These are phyloP conservation scores for Puccinia coronata DNA, from an alignment of 1,284 basidiomycete genomes.

Conservation along the genomic window DNA sequence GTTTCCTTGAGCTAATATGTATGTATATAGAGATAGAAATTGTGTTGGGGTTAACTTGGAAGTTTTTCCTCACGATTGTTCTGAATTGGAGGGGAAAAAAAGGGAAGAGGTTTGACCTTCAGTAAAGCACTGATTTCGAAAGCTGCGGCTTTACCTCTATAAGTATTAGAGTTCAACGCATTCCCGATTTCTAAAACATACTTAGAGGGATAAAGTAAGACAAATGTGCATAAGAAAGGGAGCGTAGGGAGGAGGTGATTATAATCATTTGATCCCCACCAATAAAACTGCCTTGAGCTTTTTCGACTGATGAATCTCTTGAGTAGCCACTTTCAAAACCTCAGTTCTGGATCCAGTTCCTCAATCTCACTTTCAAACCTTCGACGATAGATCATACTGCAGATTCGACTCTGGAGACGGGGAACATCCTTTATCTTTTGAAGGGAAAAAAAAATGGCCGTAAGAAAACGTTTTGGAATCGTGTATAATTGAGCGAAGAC, in stretches of 20 bases:
- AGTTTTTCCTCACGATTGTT: not conserved
- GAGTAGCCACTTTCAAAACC: constrained; percentile 71
- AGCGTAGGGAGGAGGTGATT: not conserved
- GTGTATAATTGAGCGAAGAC: too few species aligned
- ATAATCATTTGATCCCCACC: constrained; percentile 60
- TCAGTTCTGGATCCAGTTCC: constrained; percentile 80
- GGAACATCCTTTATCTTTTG: constrained; percentile 72
- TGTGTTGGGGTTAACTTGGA: not conserved
- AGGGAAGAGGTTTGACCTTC: constrained; percentile 65
- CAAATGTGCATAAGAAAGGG: not conserved
- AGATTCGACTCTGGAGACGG: constrained; percentile 70
- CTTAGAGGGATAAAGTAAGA: constrained; percentile 58
- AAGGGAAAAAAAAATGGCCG: not conserved
- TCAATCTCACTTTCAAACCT: constrained; percentile 78
- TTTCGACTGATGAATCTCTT: constrained; percentile 70
- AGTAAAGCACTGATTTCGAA: constrained; percentile 78
- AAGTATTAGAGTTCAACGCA: constrained; percentile 75
- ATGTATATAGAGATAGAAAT: too few species aligned
- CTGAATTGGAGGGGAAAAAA: not conserved
- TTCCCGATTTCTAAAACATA: constrained; percentile 77
- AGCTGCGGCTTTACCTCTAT: constrained; percentile 77
- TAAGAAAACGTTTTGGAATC: not conserved
- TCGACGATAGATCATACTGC: constrained; percentile 78
- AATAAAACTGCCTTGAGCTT: constrained; percentile 73
- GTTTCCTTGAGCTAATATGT: constrained; percentile 74